Evolutionary conservation across 2,329 filamentous ascomycete genomes (phyloP), one percentile per base, ranked within the genome.

Genomic region (Talaromyces albobiverticillius): DNA sequence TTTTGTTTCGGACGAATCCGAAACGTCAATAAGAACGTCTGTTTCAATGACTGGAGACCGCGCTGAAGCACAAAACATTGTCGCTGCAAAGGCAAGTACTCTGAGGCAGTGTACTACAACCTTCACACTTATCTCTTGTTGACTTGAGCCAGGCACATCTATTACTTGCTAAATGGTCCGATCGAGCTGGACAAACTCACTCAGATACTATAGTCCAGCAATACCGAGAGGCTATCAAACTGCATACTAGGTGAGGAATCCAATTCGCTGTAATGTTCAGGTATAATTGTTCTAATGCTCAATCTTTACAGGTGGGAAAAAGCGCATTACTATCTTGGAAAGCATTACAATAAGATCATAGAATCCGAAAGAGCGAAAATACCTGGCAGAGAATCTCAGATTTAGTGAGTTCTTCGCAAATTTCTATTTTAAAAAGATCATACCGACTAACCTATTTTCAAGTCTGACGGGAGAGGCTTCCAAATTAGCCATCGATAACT

Each of bases 321-420:
- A 71, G 92, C 90, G 0, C 93, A 97, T 67, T 99, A 97, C 69
- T 96, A 96, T 69, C 82, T 99, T 9, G 94, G 94, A 4, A 90
- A 93, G 45, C 91, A 97, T 71, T 99, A 99, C 79, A 95, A 96
- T 69, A 99, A 96, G 71, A 82, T 97, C 3, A 77, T 96, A 3
- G 93, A 97, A 64, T 89, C 90, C 0, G 91, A 97, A 69, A 92
- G 90, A 70, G 77, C 82, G 2, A 82, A 95, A 50, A 85, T 87
- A 34, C 78, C 83, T 16, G 83, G 87, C 25, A 91, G 92, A 59
- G 91, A 96, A 70, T 86, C 82, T 40, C 87, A 91, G 51, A 79
- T 82, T 56, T 91, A 85, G 73, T 76, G 61, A 53, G 73, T 55
- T 42, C 25, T 16, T 20, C 26, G 6, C 16, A 26, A 10, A 34